Conservation (phyloP, 2,329 filamentous ascomycete genomes). For the Ceratocystis alfenasii region DNA sequence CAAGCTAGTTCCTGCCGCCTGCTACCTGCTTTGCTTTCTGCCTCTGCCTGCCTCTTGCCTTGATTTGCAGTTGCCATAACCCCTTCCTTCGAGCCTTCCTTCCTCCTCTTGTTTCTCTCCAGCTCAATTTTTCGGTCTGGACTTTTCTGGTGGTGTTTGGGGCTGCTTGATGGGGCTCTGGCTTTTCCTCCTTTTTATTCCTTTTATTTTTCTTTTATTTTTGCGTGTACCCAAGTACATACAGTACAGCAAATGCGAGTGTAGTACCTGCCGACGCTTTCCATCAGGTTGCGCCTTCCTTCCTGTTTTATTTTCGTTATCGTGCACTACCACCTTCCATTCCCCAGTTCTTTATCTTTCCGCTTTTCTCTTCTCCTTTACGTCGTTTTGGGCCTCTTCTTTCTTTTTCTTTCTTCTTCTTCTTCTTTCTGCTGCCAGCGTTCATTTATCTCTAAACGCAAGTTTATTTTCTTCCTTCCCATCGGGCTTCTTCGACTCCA, state of each 20-base stretch:
- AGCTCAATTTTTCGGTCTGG: neutral
- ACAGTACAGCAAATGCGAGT: neutral
- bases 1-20: neutral
- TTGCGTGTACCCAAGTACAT: too few relatives aligned
- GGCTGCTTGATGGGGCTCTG: too few relatives aligned
- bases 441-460: neutral
- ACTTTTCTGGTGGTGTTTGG: neutral
- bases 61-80: neutral
- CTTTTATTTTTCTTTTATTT: neutral
- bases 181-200: neutral
- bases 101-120: neutral
- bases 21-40: neutral
- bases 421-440: neutral
- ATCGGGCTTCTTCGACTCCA: neutral
- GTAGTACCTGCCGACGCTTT: neutral
- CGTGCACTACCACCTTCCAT: conserved; percentile 1
- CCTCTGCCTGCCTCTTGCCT: neutral
- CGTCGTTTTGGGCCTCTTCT: neutral
- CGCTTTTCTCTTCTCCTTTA: neutral
- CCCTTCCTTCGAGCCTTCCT: neutral
- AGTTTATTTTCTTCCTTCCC: neutral
- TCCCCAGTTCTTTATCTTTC: conserved; percentile 1
- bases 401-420: neutral
- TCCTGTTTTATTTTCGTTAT: conserved; percentile 1
- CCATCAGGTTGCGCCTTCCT: conserved; percentile 1